Conservation (phyloP, 2,329 filamentous ascomycete genomes). For the Sporothrix luriei region DNA sequence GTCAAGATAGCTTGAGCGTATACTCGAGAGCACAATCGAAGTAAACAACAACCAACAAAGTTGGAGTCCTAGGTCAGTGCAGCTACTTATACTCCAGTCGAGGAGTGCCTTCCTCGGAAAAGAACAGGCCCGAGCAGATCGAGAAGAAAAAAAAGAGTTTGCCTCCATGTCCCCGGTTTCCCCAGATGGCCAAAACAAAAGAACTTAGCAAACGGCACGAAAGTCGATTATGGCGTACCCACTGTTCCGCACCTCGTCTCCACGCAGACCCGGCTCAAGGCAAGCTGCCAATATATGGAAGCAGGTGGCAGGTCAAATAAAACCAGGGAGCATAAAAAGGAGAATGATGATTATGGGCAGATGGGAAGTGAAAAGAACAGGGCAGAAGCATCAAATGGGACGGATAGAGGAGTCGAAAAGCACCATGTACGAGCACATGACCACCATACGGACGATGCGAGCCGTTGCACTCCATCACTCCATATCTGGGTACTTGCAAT, state of each 20-base stretch:
- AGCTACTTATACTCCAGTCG: slow-evolving; percentile 25
- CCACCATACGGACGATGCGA: neutral
- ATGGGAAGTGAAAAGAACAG: neutral
- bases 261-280: neutral
- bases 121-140: neutral
- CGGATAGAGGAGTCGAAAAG: neutral
- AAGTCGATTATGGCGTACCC: neutral
- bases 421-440: neutral
- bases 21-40: neutral
- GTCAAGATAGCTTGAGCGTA: neutral
- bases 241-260: neutral
- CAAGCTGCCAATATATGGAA: neutral
- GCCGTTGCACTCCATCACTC: neutral
- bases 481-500: neutral
- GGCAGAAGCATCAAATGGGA: neutral
- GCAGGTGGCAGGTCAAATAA: slow-evolving; percentile 1
- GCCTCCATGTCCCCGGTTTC: slow-evolving; percentile 15
- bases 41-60: neutral
- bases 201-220: neutral
- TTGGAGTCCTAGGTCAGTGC: neutral
- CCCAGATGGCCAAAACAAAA: neutral
- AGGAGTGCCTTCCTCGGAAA: slow-evolving; percentile 9
- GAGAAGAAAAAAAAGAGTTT: slow-evolving; percentile 17
- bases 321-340: neutral
- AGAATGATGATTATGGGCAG: neutral